Evolutionary conservation across 2,329 filamentous ascomycete genomes (phyloP).

Genomic region (Scytalidium lignicola): DNA sequence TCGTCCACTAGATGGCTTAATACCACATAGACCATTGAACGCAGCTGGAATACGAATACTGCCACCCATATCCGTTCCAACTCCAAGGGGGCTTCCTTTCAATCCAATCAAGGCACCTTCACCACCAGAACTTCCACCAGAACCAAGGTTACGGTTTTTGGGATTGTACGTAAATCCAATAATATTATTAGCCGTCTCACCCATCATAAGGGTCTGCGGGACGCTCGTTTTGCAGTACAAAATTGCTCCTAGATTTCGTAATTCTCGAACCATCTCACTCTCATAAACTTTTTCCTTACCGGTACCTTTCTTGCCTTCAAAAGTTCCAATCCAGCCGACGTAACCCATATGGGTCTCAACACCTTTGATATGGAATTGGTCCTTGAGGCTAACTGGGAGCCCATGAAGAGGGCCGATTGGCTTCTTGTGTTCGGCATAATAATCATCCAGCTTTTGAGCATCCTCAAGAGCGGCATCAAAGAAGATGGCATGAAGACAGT

Average conservation of each 20-base stretch:
- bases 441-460: conserved; percentile 47
- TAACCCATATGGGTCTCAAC: conserved; percentile 50
- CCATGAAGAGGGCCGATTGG: conserved; percentile 34
- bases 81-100: conserved; percentile 25
- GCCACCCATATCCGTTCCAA: conserved; percentile 29
- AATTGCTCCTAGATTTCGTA: conserved; percentile 34
- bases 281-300: conserved; percentile 46
- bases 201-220: conserved; percentile 32
- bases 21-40: conserved; percentile 33
- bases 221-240: conserved; percentile 37
- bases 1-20: conserved; percentile 31
- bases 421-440: conserved; percentile 34
- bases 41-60: conserved; percentile 31
- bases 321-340: conserved; percentile 57
- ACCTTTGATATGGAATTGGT: conserved; percentile 30
- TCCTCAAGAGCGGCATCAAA: conserved; percentile 46
- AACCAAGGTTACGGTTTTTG: conserved; percentile 21
- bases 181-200: conserved; percentile 39
- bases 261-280: conserved; percentile 37
- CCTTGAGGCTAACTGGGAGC: conserved; percentile 36
- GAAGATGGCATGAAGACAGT: conserved; percentile 54
- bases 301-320: conserved; percentile 47
- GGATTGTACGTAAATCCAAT: conserved; percentile 33
- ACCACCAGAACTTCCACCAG: conserved; percentile 26
- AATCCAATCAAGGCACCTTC: conserved; percentile 28